Conservation (phyloP, 2,329 filamentous ascomycete genomes). For the Gremmenia infestans region DNA sequence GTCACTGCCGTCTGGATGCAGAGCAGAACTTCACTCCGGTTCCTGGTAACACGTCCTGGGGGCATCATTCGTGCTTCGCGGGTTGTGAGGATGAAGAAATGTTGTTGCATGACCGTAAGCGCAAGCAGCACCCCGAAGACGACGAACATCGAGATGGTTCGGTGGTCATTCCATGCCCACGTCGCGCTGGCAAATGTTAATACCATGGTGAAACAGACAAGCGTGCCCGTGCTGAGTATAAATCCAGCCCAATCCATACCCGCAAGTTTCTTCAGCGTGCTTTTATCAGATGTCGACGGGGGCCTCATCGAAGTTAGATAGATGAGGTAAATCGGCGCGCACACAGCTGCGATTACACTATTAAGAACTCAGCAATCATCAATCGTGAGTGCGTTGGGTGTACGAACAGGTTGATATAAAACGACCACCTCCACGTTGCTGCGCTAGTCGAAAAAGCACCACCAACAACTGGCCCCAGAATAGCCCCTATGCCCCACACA, state of each 20-base stretch:
- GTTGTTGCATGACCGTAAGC: constrained; percentile 44
- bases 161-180: constrained; percentile 43
- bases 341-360: constrained; percentile 38
- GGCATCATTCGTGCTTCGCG: constrained; percentile 41
- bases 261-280: constrained; percentile 7
- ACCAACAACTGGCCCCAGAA: constrained; percentile 36
- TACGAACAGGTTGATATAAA: constrained; percentile 29
- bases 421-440: constrained; percentile 33
- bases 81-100: constrained; percentile 40
- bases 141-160: constrained; percentile 44
- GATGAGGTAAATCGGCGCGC: constrained; percentile 40
- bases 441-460: constrained; percentile 31
- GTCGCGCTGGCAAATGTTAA: constrained; percentile 46
- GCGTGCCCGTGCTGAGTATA: constrained; percentile 38
- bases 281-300: not conserved
- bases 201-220: constrained; percentile 40
- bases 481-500: constrained; percentile 35
- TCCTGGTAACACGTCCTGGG: constrained; percentile 34
- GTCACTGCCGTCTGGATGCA: constrained; percentile 36
- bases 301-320: constrained; percentile 15
- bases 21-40: constrained; percentile 37
- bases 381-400: not conserved
- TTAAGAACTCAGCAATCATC: constrained; percentile 21
- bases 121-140: constrained; percentile 40
- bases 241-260: constrained; percentile 43